Conservation (phyloP, 345 rosid genomes). For the Clarkia xantiana region DNA sequence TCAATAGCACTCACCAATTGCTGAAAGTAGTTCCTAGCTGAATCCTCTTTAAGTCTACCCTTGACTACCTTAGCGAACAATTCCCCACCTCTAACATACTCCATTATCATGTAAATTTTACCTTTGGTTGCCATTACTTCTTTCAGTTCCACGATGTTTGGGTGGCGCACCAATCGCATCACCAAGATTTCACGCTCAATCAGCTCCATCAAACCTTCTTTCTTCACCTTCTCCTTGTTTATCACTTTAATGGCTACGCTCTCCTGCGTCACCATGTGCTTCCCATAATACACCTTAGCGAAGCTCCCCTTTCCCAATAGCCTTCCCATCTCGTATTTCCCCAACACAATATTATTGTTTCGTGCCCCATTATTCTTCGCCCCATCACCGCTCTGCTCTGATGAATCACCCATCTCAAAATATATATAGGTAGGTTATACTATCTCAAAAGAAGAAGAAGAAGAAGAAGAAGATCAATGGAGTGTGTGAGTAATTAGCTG, state of each 20-base stretch:
- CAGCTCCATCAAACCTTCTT: conserved; percentile 23
- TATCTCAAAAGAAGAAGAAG: too few species aligned
- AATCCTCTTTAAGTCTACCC: conserved; percentile 26
- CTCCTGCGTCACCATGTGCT: conserved; percentile 17
- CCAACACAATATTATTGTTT: conserved; percentile 15
- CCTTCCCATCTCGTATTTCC: conserved; percentile 29
- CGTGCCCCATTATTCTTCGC: too few species aligned
- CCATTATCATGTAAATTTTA: conserved; percentile 32
- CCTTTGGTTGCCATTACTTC: conserved; percentile 41
- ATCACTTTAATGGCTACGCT: conserved; percentile 32
- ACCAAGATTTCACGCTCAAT: conserved; percentile 34
- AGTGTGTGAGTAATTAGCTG: too few species aligned
- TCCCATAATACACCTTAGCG: conserved; percentile 36
- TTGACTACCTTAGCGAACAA: conserved; percentile 22
- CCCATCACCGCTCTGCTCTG: too few species aligned
- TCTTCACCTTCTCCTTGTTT: conserved; percentile 20
- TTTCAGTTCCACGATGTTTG: conserved; percentile 26
- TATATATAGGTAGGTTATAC: too few species aligned
- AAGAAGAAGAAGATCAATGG: too few species aligned
- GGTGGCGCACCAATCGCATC: conserved; percentile 41
- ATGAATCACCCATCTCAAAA: conserved; percentile 5
- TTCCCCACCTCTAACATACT: conserved; percentile 32
- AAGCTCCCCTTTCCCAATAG: conserved; percentile 37
- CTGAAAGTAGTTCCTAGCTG: conserved; percentile 29
- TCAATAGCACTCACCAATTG: conserved; percentile 35